phyloP scores from a whole-genome alignment of 495 filamentous ascomycete genomes.

The Glonium stellatum region DNA sequence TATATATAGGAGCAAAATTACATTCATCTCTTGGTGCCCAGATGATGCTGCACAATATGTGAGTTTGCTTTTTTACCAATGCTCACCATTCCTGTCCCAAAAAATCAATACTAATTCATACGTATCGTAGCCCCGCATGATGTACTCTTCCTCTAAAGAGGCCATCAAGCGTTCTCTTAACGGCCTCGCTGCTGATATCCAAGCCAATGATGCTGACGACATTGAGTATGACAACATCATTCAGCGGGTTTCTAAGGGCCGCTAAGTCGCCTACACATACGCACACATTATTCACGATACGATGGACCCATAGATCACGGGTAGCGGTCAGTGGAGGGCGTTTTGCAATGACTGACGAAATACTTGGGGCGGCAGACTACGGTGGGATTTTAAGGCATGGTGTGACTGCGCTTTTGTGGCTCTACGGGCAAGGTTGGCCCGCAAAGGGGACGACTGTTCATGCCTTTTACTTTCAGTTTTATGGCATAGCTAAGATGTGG shows the following conservation, averaged over 20 bases:
- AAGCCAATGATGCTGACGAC: constrained; percentile 87
- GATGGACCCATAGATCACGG: no score
- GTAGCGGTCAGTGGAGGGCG: no score
- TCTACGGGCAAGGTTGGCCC: no score
- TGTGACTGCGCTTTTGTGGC: no score
- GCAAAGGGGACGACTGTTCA: not conserved
- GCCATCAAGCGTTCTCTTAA: constrained; percentile 79
- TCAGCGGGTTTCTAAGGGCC: constrained; percentile 71
- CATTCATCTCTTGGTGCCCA: constrained; percentile 90
- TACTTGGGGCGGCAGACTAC: not conserved
- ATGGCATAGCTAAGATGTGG: constrained; percentile 9
- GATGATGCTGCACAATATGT: constrained; percentile 76
- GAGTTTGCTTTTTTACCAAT: constrained; percentile 35
- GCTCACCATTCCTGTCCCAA: not conserved
- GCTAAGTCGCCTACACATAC: constrained; percentile 22
- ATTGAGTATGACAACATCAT: constrained; percentile 79
- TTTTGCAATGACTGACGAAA: not conserved
- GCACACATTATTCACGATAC: not conserved
- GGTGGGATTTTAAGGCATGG: not conserved
- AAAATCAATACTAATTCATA: constrained; percentile 10
- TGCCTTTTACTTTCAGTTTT: not conserved
- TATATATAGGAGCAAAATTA: constrained; percentile 70
- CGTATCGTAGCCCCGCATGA: constrained; percentile 67
- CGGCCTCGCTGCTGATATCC: constrained; percentile 72
- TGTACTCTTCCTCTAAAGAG: constrained; percentile 95